These are phyloP conservation scores for Picochlorum costavermella DNA, from an alignment of 139 green algal genomes.

Conservation along the genomic window DNA sequence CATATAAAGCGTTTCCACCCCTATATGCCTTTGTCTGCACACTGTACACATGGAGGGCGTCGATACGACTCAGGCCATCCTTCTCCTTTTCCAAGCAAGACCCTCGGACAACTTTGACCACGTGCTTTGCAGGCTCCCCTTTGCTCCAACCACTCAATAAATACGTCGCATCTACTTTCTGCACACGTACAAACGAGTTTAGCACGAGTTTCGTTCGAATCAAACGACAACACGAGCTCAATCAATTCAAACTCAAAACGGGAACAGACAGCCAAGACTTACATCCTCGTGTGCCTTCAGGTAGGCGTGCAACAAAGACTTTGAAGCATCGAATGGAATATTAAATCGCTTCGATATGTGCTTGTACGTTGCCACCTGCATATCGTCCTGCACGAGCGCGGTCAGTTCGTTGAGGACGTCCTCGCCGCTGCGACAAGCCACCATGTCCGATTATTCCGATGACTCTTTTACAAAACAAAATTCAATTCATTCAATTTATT, in stretches of 20 bases:
- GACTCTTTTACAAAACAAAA: too few species aligned
- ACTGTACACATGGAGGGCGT: constrained; percentile 44
- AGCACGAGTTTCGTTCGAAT: background rate
- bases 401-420: background rate
- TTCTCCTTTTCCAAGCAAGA: constrained; percentile 28
- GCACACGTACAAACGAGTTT: background rate
- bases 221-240: background rate
- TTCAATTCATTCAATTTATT: background rate
- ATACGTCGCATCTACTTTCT: constrained; percentile 41
- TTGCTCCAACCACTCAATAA: constrained; percentile 40
- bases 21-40: constrained; percentile 6
- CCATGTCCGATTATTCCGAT: too few species aligned
- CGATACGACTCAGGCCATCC: constrained; percentile 19
- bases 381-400: background rate
- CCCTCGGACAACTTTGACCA: constrained; percentile 15
- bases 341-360: constrained; percentile 32
- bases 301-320: constrained; percentile 33
- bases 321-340: constrained; percentile 33
- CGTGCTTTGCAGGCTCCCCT: constrained; percentile 8
- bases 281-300: constrained; percentile 22
- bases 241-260: background rate
- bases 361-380: constrained; percentile 42
- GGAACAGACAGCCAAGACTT: background rate
- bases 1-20: too few species aligned
- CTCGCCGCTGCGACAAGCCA: background rate